A percentile compares a stretch with the other conserved stretches of the same genome.
These are phyloP conservation scores for Ophiognomonia clavigignenti-juglandacearum DNA, from an alignment of 2,329 filamentous ascomycete genomes.

Conservation along the genomic window DNA sequence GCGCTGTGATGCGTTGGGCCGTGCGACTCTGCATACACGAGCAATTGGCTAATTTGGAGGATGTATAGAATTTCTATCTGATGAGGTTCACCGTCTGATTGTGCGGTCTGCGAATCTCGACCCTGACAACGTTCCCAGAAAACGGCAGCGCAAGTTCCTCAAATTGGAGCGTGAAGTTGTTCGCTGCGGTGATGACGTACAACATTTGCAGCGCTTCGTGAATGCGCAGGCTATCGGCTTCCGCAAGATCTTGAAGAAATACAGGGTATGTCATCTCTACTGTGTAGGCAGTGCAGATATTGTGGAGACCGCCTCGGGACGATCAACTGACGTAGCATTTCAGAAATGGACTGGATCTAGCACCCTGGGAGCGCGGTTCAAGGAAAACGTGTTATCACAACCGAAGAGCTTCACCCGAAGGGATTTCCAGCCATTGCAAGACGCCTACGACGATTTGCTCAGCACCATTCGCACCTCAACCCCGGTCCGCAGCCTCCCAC, in stretches of 20 bases:
- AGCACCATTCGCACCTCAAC: constrained; percentile 40
- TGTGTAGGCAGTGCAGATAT: too few relatives aligned
- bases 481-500: constrained; percentile 34
- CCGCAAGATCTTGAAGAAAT: constrained; percentile 81
- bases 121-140: constrained; percentile 32
- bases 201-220: constrained; percentile 66
- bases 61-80: constrained; percentile 41
- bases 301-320: background rate
- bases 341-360: constrained; percentile 79
- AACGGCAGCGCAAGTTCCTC: constrained; percentile 46
- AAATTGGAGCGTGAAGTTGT: constrained; percentile 49
- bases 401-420: constrained; percentile 68
- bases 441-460: constrained; percentile 43
- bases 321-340: background rate
- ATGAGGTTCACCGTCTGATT: constrained; percentile 42
- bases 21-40: background rate
- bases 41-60: background rate
- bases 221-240: constrained; percentile 72
- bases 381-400: constrained; percentile 57
- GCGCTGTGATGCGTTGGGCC: background rate
- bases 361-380: constrained; percentile 60
- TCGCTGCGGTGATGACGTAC: constrained; percentile 65
- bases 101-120: constrained; percentile 34
- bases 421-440: constrained; percentile 47
- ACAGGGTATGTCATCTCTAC: constrained; percentile 61